Base-by-base conservation (phyloP, 2,329 filamentous ascomycete genomes). In the Fusarium nodosum region DNA sequence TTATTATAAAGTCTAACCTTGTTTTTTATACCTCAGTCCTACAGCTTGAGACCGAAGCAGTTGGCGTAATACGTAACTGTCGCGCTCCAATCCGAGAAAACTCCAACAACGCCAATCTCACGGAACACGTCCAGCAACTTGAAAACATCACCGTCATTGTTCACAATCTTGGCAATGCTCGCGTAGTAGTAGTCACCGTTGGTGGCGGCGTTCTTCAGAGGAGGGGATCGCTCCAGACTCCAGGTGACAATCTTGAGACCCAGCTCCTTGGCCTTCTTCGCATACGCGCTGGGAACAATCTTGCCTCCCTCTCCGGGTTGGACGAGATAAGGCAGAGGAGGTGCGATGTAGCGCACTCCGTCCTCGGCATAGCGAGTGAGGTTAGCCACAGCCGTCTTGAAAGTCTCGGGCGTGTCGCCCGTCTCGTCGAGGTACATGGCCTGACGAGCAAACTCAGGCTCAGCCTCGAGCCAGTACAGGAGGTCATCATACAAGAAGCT, bases 51-150 rank as follows among this genome's bases (percentile, higher is more conserved):
- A 16, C 78, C 85, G 68, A 92, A 88, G 79, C 90, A 93, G 73
- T 91, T 93, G 68, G 90, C 90, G 77, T 91, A 93, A 69, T 90
- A 92, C 0, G 89, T 91, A 10, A 88, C 85, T 0, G 90, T 91
- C 13, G 88, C 87, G 18, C 86, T 86, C 91, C 90, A 93, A 76
- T 93, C 91, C 6, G 86, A 85, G 72, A 93, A 93, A 65, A 93
- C 83, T 7, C 83, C 88, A 31, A 80, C 77, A 16, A 91, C 86
- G 1, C 86, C 85, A 12, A 92, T 86, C 71, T 92, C 79, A 68
- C 84, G 81, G 4, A 93, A 79, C 2, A 91, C 88, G 70, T 93
- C 86, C 38, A 93, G 76, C n/a, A 92, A 82, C 28, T 83, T 86
- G 74, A 87, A 92, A 73, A 90, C 85, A 65, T 92, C 89, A 3